These are phyloP conservation scores for Conticribra weissflogii DNA, from an alignment of 108 stramenopile genomes.

Conservation along the genomic window DNA sequence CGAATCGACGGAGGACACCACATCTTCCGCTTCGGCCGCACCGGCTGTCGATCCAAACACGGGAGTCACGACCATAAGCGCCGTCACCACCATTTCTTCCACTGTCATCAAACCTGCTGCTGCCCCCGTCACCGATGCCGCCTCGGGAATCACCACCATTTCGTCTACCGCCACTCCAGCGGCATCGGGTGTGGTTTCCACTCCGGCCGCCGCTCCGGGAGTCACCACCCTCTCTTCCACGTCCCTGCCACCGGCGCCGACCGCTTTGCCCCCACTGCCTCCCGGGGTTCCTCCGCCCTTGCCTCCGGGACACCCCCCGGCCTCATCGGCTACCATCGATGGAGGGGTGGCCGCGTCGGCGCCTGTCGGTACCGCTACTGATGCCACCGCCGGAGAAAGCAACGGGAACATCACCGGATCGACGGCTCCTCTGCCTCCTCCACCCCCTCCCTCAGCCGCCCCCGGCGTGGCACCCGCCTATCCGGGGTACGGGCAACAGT, in stretches of 20 bases:
- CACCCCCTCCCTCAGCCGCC: slow-evolving; percentile 53
- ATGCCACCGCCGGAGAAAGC: too few relatives aligned
- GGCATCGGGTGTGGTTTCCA: neutral
- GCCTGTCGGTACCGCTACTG: too few relatives aligned
- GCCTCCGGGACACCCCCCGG: slow-evolving; percentile 23
- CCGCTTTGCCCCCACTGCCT: slow-evolving; percentile 36
- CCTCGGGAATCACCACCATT: slow-evolving; percentile 6
- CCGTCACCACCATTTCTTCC: slow-evolving; percentile 12
- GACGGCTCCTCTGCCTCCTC: slow-evolving; percentile 11
- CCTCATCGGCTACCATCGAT: neutral
- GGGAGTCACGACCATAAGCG: slow-evolving; percentile 13
- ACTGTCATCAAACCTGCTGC: slow-evolving; percentile 12
- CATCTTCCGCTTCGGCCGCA: neutral
- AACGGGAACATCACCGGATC: too few relatives aligned
- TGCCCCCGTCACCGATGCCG: neutral
- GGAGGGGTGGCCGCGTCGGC: neutral
- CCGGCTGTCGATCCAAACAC: neutral
- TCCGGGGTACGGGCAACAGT: too few relatives aligned
- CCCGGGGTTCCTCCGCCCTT: slow-evolving; percentile 29
- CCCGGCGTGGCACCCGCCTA: too few relatives aligned
- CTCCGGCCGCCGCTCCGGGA: slow-evolving; percentile 12
- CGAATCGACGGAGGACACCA: slow-evolving; percentile 7
- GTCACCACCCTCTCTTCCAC: slow-evolving; percentile 25
- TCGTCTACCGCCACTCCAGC: too few relatives aligned
- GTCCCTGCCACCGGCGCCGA: slow-evolving; percentile 27